phyloP scores from a whole-genome alignment of 2,329 filamentous ascomycete genomes.

The Trichothecium sympodiale region DNA sequence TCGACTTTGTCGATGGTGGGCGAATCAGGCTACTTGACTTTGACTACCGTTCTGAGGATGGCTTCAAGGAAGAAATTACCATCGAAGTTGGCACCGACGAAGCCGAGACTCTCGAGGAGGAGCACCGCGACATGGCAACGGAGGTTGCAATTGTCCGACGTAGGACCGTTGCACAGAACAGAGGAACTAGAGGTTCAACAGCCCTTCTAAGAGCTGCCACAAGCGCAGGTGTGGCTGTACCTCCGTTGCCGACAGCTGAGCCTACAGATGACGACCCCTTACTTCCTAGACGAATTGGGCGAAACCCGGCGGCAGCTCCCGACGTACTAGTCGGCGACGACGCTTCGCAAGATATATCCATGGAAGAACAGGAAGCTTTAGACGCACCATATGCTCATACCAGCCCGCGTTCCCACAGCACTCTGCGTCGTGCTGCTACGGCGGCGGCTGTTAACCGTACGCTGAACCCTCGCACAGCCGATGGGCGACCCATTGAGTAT shows the following conservation, averaged over 20 bases:
- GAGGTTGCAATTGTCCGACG: slow-evolving; percentile 71
- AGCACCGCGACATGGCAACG: slow-evolving; percentile 60
- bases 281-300: slow-evolving; percentile 35
- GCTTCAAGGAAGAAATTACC: slow-evolving; percentile 44
- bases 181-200: slow-evolving; percentile 28
- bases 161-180: slow-evolving; percentile 57
- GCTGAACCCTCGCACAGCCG: slow-evolving; percentile 47
- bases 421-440: slow-evolving; percentile 61
- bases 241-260: slow-evolving; percentile 17
- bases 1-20: slow-evolving; percentile 69
- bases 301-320: slow-evolving; percentile 8
- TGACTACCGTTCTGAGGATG: slow-evolving; percentile 48
- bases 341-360: slow-evolving; percentile 28
- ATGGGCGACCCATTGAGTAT: slow-evolving; percentile 47
- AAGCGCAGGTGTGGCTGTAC: slow-evolving; percentile 15
- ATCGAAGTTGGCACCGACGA: slow-evolving; percentile 65
- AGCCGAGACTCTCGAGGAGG: slow-evolving; percentile 61
- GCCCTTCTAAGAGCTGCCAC: slow-evolving; percentile 39
- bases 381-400: slow-evolving; percentile 65
- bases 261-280: slow-evolving; percentile 39
- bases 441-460: slow-evolving; percentile 66
- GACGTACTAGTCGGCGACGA: slow-evolving; percentile 8
- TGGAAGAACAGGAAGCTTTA: slow-evolving; percentile 49
- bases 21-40: slow-evolving; percentile 66
- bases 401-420: slow-evolving; percentile 58